Evolutionary conservation across 73 alveolate genomes (phyloP), one percentile per base, ranked within the genome.

Genomic region (Paraurostyla sp.): DNA sequence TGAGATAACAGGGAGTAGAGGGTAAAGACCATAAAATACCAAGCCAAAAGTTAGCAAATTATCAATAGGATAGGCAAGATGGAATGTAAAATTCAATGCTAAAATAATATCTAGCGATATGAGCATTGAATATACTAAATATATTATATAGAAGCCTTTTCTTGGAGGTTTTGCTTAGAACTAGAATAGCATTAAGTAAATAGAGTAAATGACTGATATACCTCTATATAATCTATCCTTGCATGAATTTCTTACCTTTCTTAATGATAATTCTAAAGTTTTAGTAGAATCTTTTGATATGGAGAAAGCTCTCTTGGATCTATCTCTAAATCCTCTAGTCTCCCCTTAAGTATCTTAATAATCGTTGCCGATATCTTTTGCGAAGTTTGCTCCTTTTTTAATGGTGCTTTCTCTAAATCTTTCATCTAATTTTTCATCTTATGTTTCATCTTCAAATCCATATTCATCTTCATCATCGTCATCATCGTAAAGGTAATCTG

Each of bases 401-500:
- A 13, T 20, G 59, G 36, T 32, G 45, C 58, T 42, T 22, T 38
- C 51, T 58, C 43, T 40, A 81, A 40, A 27, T 11, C 40, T 3
- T 23, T 57, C 42, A 32, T 32, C 83, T 0, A 40, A 13, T 20
- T 30, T 25, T 29, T 76, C 76, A 11, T 51, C 89, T 54, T 78
- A 35, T 49, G 13, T n/a, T n/a, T n/a, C 27, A 78, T 54, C 59
- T 15, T 52, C 78, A 15, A 35, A 0, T 35, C 52, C 69, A 42
- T 42, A 71, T 13, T 32, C 54, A 16, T 78, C 60, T 6, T 78
- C 80, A 2, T 48, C 76, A 54, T 73, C 41, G 7, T 73, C 87
- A 45, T 73, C 84, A n/a, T 75, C 87, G 46, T n/a, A 38, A 51
- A 78, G 50, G 46, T 40, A 78, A 27, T 78, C 89, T 52, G 76